Base-by-base conservation (phyloP, 2,329 filamentous ascomycete genomes). In the Alternaria consortialis region DNA sequence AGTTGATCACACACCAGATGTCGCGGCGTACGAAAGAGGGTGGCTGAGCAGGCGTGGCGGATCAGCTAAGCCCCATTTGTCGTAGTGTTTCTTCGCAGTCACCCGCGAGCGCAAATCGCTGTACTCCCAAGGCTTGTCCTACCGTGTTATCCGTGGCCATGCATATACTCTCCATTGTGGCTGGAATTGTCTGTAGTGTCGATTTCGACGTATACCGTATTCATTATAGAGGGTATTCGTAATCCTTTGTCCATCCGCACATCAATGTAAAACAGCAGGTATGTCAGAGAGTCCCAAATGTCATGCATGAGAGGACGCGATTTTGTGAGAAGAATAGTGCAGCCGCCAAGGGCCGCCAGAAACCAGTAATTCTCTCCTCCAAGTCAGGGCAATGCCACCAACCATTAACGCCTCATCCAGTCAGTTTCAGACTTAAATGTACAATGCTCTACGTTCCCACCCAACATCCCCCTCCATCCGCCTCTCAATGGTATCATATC, bases 351-450 rank as follows among this genome's bases (percentile, higher is more conserved):
- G 55, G 59, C 55, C 52, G 43, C 58, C 40, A 29, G 39, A 48
- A 59, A 64, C 31, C 36, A 59, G 47, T 42, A 61, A 40, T 42
- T 34, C 29, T 29, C 27, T 55, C 43, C 55, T 50, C 57, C 44
- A 44, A 9, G n/a, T 53, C 29, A 25, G 44, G 54, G 51, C 54
- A 55, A 58, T 53, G 52, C 55, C 60, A 50, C 51, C 51, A 39
- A 27, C 57, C 40, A 20, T 23, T 46, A 60, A 65, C 59, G 64
- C 64, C 59, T 54, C 62, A 36, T 53, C 44, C 51, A 62, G 56
- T 63, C 56, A 39, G 63, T 59, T 62, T 66, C 61, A 68, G 66
- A 66, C 66, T 64, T 69, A 70, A 67, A 67, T 64, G 65, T 72
- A 72, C 69, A 72, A 65, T 68, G 64, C 64, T 66, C 65, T 60